Conservation (phyloP, 495 filamentous ascomycete species). For the Aspergillus taichungensis region DNA sequence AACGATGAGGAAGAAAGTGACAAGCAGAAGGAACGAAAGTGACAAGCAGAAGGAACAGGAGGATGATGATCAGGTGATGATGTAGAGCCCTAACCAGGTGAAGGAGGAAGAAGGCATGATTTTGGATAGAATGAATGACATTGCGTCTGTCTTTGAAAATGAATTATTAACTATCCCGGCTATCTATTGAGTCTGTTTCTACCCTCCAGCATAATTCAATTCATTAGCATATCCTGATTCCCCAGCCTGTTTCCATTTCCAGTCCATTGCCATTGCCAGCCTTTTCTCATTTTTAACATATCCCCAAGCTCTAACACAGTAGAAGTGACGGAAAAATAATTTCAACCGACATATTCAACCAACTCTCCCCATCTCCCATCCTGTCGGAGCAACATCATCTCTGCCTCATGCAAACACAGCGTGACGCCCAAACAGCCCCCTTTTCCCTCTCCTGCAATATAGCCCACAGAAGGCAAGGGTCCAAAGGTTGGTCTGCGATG, state of each 20-base stretch:
- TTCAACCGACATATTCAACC: slow-evolving; percentile 3
- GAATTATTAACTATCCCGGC: no score
- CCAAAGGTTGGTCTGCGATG: slow-evolving; percentile 19
- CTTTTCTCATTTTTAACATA: background rate
- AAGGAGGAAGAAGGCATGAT: no score
- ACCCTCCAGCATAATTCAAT: no score
- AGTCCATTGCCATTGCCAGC: slow-evolving; percentile 1
- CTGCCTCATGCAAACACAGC: slow-evolving; percentile 18
- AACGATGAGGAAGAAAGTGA: slow-evolving; percentile 15
- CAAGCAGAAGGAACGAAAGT: slow-evolving; percentile 2
- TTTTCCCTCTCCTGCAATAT: slow-evolving; percentile 4
- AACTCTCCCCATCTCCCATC: slow-evolving; percentile 16
- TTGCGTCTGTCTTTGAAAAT: no score
- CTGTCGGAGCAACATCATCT: slow-evolving; percentile 12
- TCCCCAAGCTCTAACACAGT: no score
- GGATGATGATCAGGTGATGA: background rate
- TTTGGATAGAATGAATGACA: no score
- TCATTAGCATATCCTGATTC: no score
- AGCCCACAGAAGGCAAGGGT: slow-evolving; percentile 9
- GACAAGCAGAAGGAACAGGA: background rate
- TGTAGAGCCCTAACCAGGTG: no score
- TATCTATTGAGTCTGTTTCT: no score
- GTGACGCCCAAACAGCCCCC: slow-evolving; percentile 13
- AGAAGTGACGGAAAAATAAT: background rate
- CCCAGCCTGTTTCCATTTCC: no score